Evolutionary conservation across 768 basidiomycete species (phyloP).

Genomic region (Psilocybe azurescens): DNA sequence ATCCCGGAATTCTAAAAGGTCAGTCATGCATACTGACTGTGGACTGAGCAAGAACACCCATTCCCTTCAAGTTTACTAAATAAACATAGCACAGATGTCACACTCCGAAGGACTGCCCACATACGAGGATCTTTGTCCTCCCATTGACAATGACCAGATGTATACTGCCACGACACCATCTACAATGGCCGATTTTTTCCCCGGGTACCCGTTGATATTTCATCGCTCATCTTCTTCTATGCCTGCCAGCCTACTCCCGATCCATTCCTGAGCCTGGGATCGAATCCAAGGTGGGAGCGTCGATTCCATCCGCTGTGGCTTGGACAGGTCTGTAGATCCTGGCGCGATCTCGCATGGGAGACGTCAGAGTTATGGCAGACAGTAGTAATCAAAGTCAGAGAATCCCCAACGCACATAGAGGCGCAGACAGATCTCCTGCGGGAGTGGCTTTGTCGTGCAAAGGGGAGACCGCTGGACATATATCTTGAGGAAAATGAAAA

Average conservation of each 20-base stretch:
- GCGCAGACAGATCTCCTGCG: constrained; percentile 11
- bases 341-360: constrained; percentile 16
- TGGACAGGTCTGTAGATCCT: constrained; percentile 14
- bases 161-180: not conserved
- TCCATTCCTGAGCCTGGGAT: not conserved
- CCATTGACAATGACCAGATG: not conserved
- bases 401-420: not conserved
- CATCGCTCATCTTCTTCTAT: constrained; percentile 15
- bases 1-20: no score
- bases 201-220: constrained; percentile 11
- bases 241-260: constrained; percentile 13
- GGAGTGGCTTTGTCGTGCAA: constrained; percentile 21
- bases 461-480: constrained; percentile 19
- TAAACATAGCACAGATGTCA: no score
- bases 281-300: constrained; percentile 9
- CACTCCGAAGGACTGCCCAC: no score
- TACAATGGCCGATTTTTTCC: constrained; percentile 6
- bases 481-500: constrained; percentile 13
- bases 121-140: no score
- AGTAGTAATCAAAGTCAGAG: constrained; percentile 10
- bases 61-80: no score
- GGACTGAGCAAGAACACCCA: no score
- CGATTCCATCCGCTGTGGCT: constrained; percentile 19
- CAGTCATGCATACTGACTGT: no score
- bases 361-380: constrained; percentile 20